Percentiles rank a stretch among this genome's conserved stretches.
Conservation (phyloP, 441 rosid genomes). For the Adansonia madagascariensis region DNA sequence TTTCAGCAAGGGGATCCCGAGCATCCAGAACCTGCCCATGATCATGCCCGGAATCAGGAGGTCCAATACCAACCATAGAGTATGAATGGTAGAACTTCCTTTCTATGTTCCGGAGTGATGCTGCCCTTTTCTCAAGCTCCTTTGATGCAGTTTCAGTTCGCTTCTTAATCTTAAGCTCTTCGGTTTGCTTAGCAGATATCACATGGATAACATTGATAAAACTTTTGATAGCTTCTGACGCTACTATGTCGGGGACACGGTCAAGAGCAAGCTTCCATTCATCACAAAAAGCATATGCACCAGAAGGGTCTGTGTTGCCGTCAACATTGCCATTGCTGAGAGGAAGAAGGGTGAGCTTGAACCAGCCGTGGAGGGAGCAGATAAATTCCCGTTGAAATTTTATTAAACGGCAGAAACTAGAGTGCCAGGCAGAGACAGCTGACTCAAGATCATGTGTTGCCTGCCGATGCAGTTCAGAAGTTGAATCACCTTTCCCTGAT, state of each 20-base stretch:
- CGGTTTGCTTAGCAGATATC: slow-evolving; percentile 70
- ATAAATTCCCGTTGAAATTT: slow-evolving; percentile 85
- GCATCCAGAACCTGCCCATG: slow-evolving; percentile 70
- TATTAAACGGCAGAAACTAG: slow-evolving; percentile 75
- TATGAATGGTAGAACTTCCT: slow-evolving; percentile 90
- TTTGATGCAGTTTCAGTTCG: slow-evolving; percentile 69
- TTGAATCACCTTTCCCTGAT: slow-evolving; percentile 72
- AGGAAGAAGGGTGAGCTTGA: slow-evolving; percentile 76
- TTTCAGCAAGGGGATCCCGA: slow-evolving; percentile 84
- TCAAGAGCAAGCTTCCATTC: slow-evolving; percentile 94
- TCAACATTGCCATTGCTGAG: slow-evolving; percentile 58
- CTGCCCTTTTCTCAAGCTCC: slow-evolving; percentile 91
- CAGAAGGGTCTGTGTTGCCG: slow-evolving; percentile 46
- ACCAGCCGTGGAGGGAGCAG: slow-evolving; percentile 80
- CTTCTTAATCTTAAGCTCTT: slow-evolving; percentile 79
- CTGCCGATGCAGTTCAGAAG: slow-evolving; percentile 85
- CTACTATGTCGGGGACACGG: slow-evolving; percentile 89
- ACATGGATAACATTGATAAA: slow-evolving; percentile 76
- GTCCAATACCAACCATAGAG: slow-evolving; percentile 86
- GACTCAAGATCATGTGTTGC: slow-evolving; percentile 91
- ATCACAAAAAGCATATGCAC: slow-evolving; percentile 69
- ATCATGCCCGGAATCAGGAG: slow-evolving; percentile 66
- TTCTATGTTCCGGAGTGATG: slow-evolving; percentile 82
- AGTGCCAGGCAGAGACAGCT: slow-evolving; percentile 83
- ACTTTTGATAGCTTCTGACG: slow-evolving; percentile 96